Base-by-base conservation (phyloP, 2,329 filamentous ascomycete genomes). In the Claviceps sp. region DNA sequence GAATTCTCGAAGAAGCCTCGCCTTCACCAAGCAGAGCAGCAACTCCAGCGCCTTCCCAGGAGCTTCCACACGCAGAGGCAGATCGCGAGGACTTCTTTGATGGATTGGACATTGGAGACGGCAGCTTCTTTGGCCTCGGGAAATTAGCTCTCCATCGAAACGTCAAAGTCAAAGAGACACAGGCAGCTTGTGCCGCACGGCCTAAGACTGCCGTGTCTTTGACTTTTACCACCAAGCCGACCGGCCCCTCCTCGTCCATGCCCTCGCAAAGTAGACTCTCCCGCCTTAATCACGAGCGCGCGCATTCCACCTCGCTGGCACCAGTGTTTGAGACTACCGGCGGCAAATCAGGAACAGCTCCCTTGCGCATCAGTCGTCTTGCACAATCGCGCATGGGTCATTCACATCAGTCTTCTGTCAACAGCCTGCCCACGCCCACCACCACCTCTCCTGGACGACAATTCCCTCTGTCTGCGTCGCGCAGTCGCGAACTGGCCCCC, bases 141-240 rank as follows among this genome's bases (percentile, higher is more conserved):
- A 95, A 91, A 66, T 75, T 89, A 44, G 91, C 85, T 0, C 73
- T 95, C 18, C 93, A 97, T 65, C 89, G 87, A 56, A 96, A 98
- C 64, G 79, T 98, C 58, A 90, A 91, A 65, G 77, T 94, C 61
- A 95, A 94, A 68, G 79, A 83, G 57, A 72, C 80, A 55, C 76
- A 81, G 50, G 76, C 82, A 20, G 71, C 77, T 14, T 90, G 88
- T 58, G 85, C 89, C 47, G 77, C 78, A 22, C 79, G 87, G 55
- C 79, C 79, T 20, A 84, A 84, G 63, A 81, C 87, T 18, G 83
- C 88, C 11, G 85, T 93, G 30, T 91, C 90, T 13, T 74, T 97
- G 55, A 96, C 89, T 6, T 97, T 97, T 64, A 94, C 88, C 47
- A 93, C 87, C 67, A 89, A 90, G 62, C 71, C 78, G n/a, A 63